phyloP scores from a whole-genome alignment of 768 basidiomycete species.

The Dacryopinax spathularia region DNA sequence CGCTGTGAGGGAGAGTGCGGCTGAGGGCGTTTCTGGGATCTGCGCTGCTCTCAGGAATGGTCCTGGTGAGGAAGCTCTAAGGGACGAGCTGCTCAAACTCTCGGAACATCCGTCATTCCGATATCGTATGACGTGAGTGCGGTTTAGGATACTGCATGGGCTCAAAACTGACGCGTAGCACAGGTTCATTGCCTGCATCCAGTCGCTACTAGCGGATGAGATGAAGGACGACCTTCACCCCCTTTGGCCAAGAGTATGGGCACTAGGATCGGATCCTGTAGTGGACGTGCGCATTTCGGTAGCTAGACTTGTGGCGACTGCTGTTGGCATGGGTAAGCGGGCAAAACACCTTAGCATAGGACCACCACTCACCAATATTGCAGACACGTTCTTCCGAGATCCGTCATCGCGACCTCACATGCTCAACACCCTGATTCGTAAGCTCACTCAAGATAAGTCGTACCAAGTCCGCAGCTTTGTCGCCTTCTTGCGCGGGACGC shows the following conservation, averaged over 20 bases:
- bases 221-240: constrained; percentile 31
- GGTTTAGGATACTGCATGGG: constrained; percentile 11
- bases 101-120: constrained; percentile 37
- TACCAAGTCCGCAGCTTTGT: constrained; percentile 11
- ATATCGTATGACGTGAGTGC: constrained; percentile 55
- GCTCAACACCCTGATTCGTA: constrained; percentile 6
- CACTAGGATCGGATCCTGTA: constrained; percentile 50
- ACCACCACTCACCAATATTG: not conserved
- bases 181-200: constrained; percentile 63
- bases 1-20: constrained; percentile 68
- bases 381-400: constrained; percentile 4
- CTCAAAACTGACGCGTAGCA: constrained; percentile 12
- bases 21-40: constrained; percentile 41
- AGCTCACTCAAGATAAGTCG: constrained; percentile 8
- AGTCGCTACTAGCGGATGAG: constrained; percentile 38
- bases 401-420: not conserved
- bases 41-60: constrained; percentile 16
- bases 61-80: constrained; percentile 13
- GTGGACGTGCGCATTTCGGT: constrained; percentile 77
- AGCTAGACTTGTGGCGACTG: constrained; percentile 50
- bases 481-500: not conserved
- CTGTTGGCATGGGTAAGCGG: constrained; percentile 37
- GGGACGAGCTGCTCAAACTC: constrained; percentile 29
- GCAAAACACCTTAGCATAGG: too few species aligned
- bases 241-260: constrained; percentile 42